Evolutionary conservation across 1,139 yeast species (phyloP).

Genomic region (Diutina ranongensis): DNA sequence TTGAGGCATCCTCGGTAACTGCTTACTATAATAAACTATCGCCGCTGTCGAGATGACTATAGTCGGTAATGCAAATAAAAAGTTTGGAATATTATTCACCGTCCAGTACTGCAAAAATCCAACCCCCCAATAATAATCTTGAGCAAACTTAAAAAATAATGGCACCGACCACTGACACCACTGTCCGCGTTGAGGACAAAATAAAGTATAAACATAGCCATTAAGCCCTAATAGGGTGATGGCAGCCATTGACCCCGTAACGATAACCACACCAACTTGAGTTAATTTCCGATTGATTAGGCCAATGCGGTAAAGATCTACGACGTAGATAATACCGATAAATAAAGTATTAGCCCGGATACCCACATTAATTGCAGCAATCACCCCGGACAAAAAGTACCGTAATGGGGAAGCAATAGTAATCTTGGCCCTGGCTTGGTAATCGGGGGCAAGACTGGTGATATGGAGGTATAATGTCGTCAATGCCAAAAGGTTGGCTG

Average conservation of each 20-base stretch:
- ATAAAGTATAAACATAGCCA: not conserved
- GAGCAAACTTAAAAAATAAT: slow-evolving; percentile 65
- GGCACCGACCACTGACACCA: slow-evolving; percentile 63
- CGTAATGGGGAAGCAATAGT: slow-evolving; percentile 4
- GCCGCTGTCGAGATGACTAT: slow-evolving; percentile 24
- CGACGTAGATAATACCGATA: slow-evolving; percentile 55
- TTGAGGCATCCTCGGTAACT: slow-evolving; percentile 22
- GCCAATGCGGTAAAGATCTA: slow-evolving; percentile 28
- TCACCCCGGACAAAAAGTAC: slow-evolving; percentile 45
- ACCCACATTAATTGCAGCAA: slow-evolving; percentile 46
- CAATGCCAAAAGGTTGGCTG: slow-evolving; percentile 55
- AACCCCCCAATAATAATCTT: slow-evolving; percentile 68
- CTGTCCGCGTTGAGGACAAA: slow-evolving; percentile 33
- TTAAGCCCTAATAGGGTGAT: not conserved
- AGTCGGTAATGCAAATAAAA: slow-evolving; percentile 66
- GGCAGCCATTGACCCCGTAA: not conserved
- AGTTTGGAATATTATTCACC: slow-evolving; percentile 67
- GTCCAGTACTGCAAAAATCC: slow-evolving; percentile 85
- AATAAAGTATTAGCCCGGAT: slow-evolving; percentile 70
- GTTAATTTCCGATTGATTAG: not conserved
- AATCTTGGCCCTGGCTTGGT: not conserved
- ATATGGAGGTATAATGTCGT: slow-evolving; percentile 47
- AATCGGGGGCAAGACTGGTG: slow-evolving; percentile 8
- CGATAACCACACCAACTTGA: not conserved
- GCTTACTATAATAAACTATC: slow-evolving; percentile 18